Evolutionary conservation across 352 stramenopile species (phyloP).

Genomic region (Pythium chondricola): DNA sequence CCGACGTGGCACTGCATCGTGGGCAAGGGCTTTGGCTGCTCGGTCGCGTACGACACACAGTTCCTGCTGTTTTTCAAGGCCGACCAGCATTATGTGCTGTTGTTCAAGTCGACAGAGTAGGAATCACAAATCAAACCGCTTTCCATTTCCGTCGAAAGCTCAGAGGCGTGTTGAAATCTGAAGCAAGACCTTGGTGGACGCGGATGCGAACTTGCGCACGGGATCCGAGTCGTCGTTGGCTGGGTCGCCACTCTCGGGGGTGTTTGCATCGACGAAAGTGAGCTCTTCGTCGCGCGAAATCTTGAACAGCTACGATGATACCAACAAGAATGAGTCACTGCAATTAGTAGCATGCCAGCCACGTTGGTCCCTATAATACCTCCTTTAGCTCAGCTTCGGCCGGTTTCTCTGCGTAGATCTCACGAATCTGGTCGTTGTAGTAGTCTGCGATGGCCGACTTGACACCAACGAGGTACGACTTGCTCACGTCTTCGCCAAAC

Average conservation of each 20-base stretch:
- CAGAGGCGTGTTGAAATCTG: constrained; percentile 19
- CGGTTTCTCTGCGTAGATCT: constrained; percentile 66
- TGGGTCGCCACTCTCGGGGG: constrained; percentile 34
- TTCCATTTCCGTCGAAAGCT: no score
- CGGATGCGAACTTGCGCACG: constrained; percentile 47
- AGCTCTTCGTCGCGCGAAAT: constrained; percentile 63
- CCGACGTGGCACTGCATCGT: constrained; percentile 95
- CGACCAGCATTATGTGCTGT: constrained; percentile 76
- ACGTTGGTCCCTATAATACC: no score
- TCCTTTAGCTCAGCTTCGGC: constrained; percentile 65
- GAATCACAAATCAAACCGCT: no score
- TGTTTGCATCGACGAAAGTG: constrained; percentile 55
- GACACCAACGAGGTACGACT: constrained; percentile 60
- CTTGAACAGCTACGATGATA: constrained; percentile 58
- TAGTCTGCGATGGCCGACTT: constrained; percentile 80
- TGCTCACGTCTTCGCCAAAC: constrained; percentile 54
- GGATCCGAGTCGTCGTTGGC: constrained; percentile 30
- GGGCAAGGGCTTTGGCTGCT: constrained; percentile 86
- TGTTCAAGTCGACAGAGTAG: constrained; percentile 82
- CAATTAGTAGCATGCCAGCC: background rate
- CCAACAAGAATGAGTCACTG: background rate
- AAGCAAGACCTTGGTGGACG: constrained; percentile 51
- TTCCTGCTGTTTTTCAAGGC: constrained; percentile 84
- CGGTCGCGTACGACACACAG: constrained; percentile 88
- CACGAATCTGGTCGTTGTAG: constrained; percentile 87